These are phyloP conservation scores for Auricularia heimuer DNA, from an alignment of 768 basidiomycete species.

Conservation along the genomic window DNA sequence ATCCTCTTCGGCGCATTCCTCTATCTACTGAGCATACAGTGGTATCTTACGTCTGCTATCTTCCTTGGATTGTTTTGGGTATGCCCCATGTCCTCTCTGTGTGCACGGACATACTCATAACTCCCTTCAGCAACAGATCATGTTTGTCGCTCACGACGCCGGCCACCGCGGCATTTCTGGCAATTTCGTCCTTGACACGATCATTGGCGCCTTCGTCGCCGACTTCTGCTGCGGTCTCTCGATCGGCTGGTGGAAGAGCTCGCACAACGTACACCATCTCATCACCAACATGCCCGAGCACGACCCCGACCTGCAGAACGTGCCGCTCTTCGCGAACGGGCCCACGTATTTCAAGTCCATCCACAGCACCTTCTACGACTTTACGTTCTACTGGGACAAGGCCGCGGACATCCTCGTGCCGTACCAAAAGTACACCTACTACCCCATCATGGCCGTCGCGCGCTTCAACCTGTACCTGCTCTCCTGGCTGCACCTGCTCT, in stretches of 20 bases:
- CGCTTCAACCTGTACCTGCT: conserved; percentile 92
- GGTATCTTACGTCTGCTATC: conserved; percentile 66
- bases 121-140: conserved; percentile 58
- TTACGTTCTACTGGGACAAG: conserved; percentile 68
- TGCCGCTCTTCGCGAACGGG: conserved; percentile 93
- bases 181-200: conserved; percentile 67
- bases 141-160: conserved; percentile 87
- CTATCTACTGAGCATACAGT: conserved; percentile 37
- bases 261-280: conserved; percentile 90
- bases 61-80: conserved; percentile 79
- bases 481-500: conserved; percentile 66
- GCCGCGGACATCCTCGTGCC: conserved; percentile 58
- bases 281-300: conserved; percentile 95
- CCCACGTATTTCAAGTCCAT: conserved; percentile 76
- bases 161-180: conserved; percentile 94
- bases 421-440: conserved; percentile 88
- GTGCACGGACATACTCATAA: background rate
- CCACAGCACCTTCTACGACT: conserved; percentile 92
- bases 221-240: conserved; percentile 88
- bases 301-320: conserved; percentile 36
- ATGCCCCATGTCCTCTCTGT: background rate
- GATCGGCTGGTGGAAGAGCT: conserved; percentile 73
- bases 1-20: conserved; percentile 52
- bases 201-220: conserved; percentile 70
- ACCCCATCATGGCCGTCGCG: conserved; percentile 78